Conservation (phyloP, 441 rosid species). For the Populus hybrid region DNA sequence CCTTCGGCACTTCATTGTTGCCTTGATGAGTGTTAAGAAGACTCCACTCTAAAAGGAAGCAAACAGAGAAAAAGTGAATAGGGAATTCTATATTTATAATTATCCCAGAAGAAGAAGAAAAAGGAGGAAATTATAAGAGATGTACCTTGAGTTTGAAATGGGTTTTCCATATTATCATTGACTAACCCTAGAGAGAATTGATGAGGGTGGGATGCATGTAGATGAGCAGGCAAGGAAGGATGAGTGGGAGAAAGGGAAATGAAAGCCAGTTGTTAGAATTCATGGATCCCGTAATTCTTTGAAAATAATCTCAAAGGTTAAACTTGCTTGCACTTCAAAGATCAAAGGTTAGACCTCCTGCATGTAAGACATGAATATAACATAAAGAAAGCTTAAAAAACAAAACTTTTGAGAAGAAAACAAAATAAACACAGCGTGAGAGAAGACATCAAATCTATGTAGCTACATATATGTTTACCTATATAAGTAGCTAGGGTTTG, state of each 20-base stretch:
- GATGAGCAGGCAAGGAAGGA: slow-evolving; percentile 60
- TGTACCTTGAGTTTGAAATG: slow-evolving; percentile 87
- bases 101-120: background rate
- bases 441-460: background rate
- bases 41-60: slow-evolving; percentile 57
- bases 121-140: background rate
- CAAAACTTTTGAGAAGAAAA: background rate
- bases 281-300: slow-evolving; percentile 43
- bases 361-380: slow-evolving; percentile 8
- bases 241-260: slow-evolving; percentile 86
- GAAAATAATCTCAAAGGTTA: slow-evolving; percentile 1
- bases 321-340: slow-evolving; percentile 11
- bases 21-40: slow-evolving; percentile 53
- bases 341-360: slow-evolving; percentile 21
- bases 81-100: background rate
- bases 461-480: background rate
- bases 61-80: background rate
- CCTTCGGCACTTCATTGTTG: slow-evolving; percentile 70
- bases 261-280: slow-evolving; percentile 98
- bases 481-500: background rate
- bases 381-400: background rate
- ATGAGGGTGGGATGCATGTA: slow-evolving; percentile 66
- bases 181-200: slow-evolving; percentile 83
- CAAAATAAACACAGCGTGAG: background rate
- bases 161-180: slow-evolving; percentile 63